phyloP scores from a whole-genome alignment of 2,329 filamentous ascomycete species.

The Pseudocercospora macadamiae region DNA sequence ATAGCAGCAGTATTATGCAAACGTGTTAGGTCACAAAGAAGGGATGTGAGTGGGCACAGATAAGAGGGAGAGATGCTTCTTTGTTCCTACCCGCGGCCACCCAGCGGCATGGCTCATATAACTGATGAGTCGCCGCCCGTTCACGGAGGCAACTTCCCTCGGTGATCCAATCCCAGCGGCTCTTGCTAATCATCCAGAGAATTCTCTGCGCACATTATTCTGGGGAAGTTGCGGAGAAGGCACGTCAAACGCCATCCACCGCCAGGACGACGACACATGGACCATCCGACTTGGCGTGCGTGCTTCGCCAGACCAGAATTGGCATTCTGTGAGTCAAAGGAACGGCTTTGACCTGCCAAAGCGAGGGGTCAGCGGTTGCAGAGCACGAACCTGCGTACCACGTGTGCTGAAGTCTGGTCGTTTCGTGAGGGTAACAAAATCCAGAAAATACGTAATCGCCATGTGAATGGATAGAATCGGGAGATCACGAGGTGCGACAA shows the following conservation, averaged over 20 bases:
- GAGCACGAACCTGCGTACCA: slow-evolving; percentile 7
- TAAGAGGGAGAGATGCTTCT: slow-evolving; percentile 20
- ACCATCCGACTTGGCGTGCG: slow-evolving; percentile 9
- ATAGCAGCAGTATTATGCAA: slow-evolving; percentile 17
- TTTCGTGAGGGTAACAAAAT: slow-evolving; percentile 17
- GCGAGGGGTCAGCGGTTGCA: background rate
- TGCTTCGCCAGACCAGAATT: slow-evolving; percentile 8
- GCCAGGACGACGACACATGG: slow-evolving; percentile 6
- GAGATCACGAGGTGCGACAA: slow-evolving; percentile 1
- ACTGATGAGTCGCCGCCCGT: background rate
- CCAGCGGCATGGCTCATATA: background rate
- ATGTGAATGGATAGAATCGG: background rate
- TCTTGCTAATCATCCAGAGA: slow-evolving; percentile 4
- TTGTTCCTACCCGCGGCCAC: slow-evolving; percentile 8
- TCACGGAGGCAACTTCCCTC: slow-evolving; percentile 5
- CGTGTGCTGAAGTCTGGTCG: slow-evolving; percentile 6
- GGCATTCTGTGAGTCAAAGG: slow-evolving; percentile 18
- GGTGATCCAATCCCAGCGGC: background rate
- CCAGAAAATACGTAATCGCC: slow-evolving; percentile 14
- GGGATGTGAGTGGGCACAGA: slow-evolving; percentile 24
- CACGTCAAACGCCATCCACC: slow-evolving; percentile 8
- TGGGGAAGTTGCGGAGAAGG: slow-evolving; percentile 17
- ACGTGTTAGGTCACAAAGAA: slow-evolving; percentile 18
- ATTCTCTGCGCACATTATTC: slow-evolving; percentile 8
- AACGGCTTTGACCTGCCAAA: slow-evolving; percentile 1